Percentiles rank a stretch among this genome's conserved stretches.
phyloP scores from a whole-genome alignment of 192 early-diverging fungal species.

The Coemansia nantahalensis region DNA sequence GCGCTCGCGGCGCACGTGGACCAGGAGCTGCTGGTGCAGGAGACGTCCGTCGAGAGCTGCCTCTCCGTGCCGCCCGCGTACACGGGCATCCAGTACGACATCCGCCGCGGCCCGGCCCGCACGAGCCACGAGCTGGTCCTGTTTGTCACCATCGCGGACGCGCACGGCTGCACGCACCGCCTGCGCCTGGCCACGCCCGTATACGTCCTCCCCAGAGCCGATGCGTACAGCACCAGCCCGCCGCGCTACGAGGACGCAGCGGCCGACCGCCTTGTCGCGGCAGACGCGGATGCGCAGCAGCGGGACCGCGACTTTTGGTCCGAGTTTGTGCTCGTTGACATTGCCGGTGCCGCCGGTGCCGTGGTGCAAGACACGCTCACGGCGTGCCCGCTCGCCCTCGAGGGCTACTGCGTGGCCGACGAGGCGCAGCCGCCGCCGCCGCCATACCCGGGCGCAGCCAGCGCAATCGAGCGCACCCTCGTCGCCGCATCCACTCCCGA shows the following conservation, averaged over 20 bases:
- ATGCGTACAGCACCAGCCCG: conserved; percentile 17
- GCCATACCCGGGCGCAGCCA: conserved; percentile 28
- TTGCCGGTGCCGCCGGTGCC: neutral
- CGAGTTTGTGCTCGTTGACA: conserved; percentile 44
- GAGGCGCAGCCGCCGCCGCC: conserved; percentile 23
- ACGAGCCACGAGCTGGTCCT: conserved; percentile 36
- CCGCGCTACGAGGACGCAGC: conserved; percentile 42
- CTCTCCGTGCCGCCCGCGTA: conserved; percentile 39
- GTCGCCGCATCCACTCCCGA: neutral
- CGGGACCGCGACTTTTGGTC: conserved; percentile 40
- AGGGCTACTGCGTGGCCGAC: conserved; percentile 24
- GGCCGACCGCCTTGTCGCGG: conserved; percentile 31
- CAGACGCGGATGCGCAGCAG: conserved; percentile 6
- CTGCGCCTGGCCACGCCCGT: conserved; percentile 45
- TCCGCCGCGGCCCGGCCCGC: conserved; percentile 37
- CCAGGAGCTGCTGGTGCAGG: conserved; percentile 24
- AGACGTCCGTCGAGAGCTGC: conserved; percentile 25
- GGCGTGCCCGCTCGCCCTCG: conserved; percentile 25
- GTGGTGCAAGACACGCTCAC: neutral
- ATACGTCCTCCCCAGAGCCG: conserved; percentile 34
- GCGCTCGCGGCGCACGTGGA: conserved; percentile 8
- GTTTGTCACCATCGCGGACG: conserved; percentile 28
- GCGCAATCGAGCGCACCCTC: conserved; percentile 29
- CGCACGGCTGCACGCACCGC: conserved; percentile 17
- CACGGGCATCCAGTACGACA: conserved; percentile 47